phyloP scores from a whole-genome alignment of 805 yeast species.

The Scheffersomyces stipitis region DNA sequence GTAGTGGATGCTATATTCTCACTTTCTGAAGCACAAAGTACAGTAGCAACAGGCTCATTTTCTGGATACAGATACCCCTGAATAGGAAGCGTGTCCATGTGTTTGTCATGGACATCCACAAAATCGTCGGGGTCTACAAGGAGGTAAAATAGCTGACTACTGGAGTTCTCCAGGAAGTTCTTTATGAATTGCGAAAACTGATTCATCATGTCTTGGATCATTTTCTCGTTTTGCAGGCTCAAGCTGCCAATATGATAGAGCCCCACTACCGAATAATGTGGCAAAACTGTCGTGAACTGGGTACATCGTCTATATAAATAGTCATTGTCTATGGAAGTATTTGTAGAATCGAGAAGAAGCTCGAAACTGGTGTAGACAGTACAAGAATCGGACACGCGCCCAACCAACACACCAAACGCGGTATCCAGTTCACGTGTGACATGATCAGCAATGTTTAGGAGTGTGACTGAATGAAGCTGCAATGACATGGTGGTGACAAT shows the following conservation, averaged over 20 bases:
- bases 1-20: conserved; percentile 36
- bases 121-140: conserved; percentile 3
- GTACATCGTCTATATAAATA: conserved; percentile 24
- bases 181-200: conserved; percentile 1
- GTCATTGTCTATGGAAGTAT: conserved; percentile 18
- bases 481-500: too few relatives aligned
- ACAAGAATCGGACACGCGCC: conserved; percentile 13
- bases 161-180: neutral
- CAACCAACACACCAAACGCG: conserved; percentile 30
- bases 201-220: conserved; percentile 1
- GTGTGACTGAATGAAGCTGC: conserved; percentile 21
- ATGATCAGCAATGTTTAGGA: conserved; percentile 32
- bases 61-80: neutral
- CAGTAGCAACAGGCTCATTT: conserved; percentile 8
- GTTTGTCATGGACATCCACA: conserved; percentile 6
- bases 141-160: conserved; percentile 4
- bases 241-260: conserved; percentile 24
- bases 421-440: conserved; percentile 17
- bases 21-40: conserved; percentile 25
- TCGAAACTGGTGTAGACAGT: conserved; percentile 30
- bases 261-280: conserved; percentile 29
- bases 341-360: conserved; percentile 13
- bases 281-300: conserved; percentile 29
- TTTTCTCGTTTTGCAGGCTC: neutral
- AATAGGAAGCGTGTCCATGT: conserved; percentile 1